These are phyloP conservation scores for Aspergillus hiratsukae DNA, from an alignment of 2,329 filamentous ascomycete species.

Conservation along the genomic window DNA sequence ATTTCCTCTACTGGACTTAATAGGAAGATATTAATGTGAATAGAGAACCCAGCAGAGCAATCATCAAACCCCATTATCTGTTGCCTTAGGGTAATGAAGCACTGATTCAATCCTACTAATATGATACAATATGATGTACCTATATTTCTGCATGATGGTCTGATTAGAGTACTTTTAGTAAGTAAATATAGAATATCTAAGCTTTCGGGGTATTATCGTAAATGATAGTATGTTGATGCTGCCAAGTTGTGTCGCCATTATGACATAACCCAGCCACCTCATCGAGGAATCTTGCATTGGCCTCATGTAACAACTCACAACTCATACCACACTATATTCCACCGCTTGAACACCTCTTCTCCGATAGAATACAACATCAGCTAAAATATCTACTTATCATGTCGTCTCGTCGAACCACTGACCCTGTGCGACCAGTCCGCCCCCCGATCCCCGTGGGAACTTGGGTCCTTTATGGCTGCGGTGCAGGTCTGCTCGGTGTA, in stretches of 20 bases:
- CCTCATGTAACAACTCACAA: too few relatives aligned
- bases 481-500: conserved; percentile 2
- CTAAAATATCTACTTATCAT: conserved; percentile 6
- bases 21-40: background rate
- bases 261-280: too few relatives aligned
- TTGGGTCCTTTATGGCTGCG: conserved; percentile 3
- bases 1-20: background rate
- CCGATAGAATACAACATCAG: too few relatives aligned
- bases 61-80: background rate
- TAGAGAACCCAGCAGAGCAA: background rate
- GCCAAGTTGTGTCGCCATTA: background rate
- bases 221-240: background rate
- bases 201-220: background rate
- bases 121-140: background rate
- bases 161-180: too few relatives aligned
- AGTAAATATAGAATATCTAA: background rate
- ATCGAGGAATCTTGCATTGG: too few relatives aligned
- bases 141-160: too few relatives aligned
- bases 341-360: too few relatives aligned
- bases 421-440: background rate
- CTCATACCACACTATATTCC: too few relatives aligned
- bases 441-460: background rate
- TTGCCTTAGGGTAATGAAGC: background rate
- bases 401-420: conserved; percentile 3
- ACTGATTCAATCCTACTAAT: too few relatives aligned